Percentiles rank a stretch among this genome's conserved stretches.
Evolutionary conservation across 1,139 yeast species (phyloP).

Genomic region (Hyphopichia burtonii): DNA sequence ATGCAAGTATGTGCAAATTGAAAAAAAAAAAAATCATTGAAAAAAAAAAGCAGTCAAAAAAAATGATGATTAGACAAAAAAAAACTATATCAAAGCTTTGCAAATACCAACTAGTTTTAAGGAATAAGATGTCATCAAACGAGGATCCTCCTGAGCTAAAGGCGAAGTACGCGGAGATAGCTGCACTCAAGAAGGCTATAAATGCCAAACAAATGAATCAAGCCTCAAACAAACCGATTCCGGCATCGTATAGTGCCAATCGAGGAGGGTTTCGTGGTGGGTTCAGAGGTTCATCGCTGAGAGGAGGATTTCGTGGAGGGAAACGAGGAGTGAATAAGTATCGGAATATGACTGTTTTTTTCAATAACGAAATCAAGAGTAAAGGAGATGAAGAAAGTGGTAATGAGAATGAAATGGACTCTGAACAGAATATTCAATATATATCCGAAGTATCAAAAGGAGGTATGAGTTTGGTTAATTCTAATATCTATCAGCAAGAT

Average conservation of each 20-base stretch:
- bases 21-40: background rate
- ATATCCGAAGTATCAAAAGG: conserved; percentile 20
- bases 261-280: conserved; percentile 6
- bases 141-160: conserved; percentile 21
- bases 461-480: conserved; percentile 38
- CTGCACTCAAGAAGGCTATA: conserved; percentile 29
- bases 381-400: background rate
- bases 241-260: conserved; percentile 2
- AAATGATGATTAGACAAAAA: background rate
- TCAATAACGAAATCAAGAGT: conserved; percentile 10
- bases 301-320: conserved; percentile 4
- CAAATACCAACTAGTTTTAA: background rate
- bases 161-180: conserved; percentile 34
- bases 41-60: background rate
- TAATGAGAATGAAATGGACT: background rate
- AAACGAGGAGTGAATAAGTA: conserved; percentile 7
- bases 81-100: background rate
- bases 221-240: conserved; percentile 2
- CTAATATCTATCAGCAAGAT: conserved; percentile 33
- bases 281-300: conserved; percentile 6
- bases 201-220: conserved; percentile 15
- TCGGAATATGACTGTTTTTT: conserved; percentile 26
- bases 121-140: background rate
- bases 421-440: background rate
- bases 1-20: no score